A percentile compares a stretch with the other conserved stretches of the same genome.
phyloP scores from a whole-genome alignment of 805 yeast genomes.

The Metschnikowia vanudenii region DNA sequence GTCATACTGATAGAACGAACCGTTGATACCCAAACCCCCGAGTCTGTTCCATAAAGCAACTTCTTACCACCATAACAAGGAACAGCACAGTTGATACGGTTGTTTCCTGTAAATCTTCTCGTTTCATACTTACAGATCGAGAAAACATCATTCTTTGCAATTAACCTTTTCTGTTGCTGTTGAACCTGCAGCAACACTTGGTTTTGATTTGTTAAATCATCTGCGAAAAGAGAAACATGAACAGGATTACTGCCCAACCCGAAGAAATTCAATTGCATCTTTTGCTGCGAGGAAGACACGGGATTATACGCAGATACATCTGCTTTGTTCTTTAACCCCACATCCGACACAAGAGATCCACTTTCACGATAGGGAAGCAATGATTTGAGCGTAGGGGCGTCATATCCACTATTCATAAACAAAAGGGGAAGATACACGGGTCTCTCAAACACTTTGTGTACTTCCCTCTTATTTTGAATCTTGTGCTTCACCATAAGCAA shows the following conservation, averaged over 20 bases:
- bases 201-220: constrained; percentile 62
- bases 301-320: constrained; percentile 30
- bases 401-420: constrained; percentile 75
- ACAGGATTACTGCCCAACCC: constrained; percentile 56
- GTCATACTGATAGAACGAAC: constrained; percentile 53
- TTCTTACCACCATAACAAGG: constrained; percentile 95
- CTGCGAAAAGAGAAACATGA: constrained; percentile 52
- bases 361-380: constrained; percentile 36
- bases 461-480: constrained; percentile 84
- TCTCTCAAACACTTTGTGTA: constrained; percentile 83
- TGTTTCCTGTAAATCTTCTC: constrained; percentile 67
- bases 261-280: constrained; percentile 50
- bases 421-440: constrained; percentile 81
- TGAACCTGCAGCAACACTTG: constrained; percentile 77
- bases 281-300: constrained; percentile 29
- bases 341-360: constrained; percentile 39
- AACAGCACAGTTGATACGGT: constrained; percentile 85
- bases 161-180: constrained; percentile 72
- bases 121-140: constrained; percentile 73
- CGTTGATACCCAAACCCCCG: constrained; percentile 84
- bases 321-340: constrained; percentile 27
- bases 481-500: constrained; percentile 82
- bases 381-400: constrained; percentile 58
- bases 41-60: constrained; percentile 84
- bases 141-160: constrained; percentile 74